A percentile compares a stretch with the other conserved stretches of the same genome.
Conservation (phyloP, 148 eudicot genomes). For the Agrostemma githago region DNA sequence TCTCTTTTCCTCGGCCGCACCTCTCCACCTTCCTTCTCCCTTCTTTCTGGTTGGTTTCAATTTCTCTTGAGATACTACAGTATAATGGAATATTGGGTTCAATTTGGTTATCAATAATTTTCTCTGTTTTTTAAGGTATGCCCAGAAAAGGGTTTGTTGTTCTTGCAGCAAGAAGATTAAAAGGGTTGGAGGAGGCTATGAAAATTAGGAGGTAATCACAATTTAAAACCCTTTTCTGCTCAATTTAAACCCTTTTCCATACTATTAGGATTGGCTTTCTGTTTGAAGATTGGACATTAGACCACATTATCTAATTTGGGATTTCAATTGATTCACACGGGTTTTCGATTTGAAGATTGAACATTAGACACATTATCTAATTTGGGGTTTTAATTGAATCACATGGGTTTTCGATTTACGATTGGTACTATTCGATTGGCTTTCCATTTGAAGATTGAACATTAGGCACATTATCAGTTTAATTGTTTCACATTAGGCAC, state of each 20-base stretch:
- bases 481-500: background rate
- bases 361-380: background rate
- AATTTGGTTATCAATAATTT: background rate
- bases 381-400: background rate
- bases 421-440: too few relatives aligned
- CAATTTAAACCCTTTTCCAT: too few relatives aligned
- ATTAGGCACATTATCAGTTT: too few relatives aligned
- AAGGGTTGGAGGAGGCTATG: constrained; percentile 77
- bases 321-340: background rate
- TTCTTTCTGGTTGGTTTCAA: constrained; percentile 30
- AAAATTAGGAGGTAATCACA: constrained; percentile 58
- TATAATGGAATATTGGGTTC: too few relatives aligned
- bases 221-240: too few relatives aligned
- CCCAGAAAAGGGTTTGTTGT: constrained; percentile 39
- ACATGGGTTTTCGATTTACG: background rate
- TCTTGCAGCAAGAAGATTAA: constrained; percentile 50
- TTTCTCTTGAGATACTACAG: too few relatives aligned
- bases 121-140: constrained; percentile 21
- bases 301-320: too few relatives aligned
- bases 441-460: too few relatives aligned
- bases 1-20: constrained; percentile 28
- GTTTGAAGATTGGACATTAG: too few relatives aligned
- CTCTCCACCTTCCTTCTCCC: constrained; percentile 13
- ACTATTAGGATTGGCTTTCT: too few relatives aligned
- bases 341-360: background rate